phyloP scores from a whole-genome alignment of 208 protist genomes.

The Acanthamoeba sp. region DNA sequence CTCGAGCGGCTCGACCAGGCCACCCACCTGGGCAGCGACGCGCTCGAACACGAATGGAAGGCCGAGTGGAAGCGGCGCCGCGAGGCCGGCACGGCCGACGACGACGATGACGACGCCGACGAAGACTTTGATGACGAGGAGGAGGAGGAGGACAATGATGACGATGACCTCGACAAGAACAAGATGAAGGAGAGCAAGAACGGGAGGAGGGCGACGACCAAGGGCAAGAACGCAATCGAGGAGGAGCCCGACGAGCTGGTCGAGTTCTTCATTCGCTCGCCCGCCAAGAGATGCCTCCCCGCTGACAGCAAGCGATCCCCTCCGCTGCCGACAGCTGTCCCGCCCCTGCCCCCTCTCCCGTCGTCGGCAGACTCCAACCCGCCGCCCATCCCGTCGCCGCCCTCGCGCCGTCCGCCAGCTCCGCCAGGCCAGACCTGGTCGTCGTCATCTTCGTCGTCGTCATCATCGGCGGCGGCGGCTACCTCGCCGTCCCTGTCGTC shows the following conservation, averaged over 20 bases:
- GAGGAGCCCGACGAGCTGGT: constrained; percentile 71
- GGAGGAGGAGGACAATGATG: background rate
- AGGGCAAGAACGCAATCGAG: too few species aligned
- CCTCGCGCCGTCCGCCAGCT: background rate
- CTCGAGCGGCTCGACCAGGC: constrained; percentile 34
- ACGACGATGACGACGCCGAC: constrained; percentile 16
- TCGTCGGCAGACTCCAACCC: background rate
- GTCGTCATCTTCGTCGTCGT: too few species aligned
- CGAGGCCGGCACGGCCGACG: background rate
- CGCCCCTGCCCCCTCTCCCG: background rate
- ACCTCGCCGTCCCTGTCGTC: background rate
- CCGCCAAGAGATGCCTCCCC: background rate
- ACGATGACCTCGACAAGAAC: background rate
- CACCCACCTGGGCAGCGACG: constrained; percentile 31
- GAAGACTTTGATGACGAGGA: background rate
- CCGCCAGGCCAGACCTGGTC: background rate
- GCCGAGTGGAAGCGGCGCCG: constrained; percentile 5
- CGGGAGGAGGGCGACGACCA: too few species aligned
- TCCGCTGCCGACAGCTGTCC: background rate
- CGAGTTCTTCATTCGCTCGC: constrained; percentile 53
- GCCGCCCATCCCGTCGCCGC: constrained; percentile 2
- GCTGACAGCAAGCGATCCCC: background rate
- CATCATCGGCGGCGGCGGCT: background rate
- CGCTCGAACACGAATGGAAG: background rate
- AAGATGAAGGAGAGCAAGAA: background rate